Base-by-base conservation (phyloP, 1,139 yeast species). In the Ogataea hybrid region DNA sequence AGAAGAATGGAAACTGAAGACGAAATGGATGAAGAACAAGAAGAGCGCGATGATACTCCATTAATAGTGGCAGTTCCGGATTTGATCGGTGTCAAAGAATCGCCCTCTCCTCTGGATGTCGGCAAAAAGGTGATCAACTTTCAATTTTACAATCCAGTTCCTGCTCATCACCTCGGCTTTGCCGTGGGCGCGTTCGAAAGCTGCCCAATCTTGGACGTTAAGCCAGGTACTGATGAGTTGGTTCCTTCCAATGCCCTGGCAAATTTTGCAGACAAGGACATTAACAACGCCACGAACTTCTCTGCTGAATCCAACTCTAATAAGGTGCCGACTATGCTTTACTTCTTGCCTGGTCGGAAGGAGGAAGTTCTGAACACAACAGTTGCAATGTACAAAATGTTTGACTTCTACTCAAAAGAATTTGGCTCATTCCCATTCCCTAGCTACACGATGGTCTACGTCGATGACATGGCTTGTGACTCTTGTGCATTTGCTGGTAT, bases 111-210 rank as follows among this genome's bases (percentile, higher is more conserved):
- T 0, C 62, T 70, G 0, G 95, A 89, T 59, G 62, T 77, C 35
- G 73, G 83, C 2, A 87, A 87, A 57, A 92, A 88, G 52, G 74
- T 82, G 0, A 85, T 84, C 2, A 73, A 84, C 5, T 90, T 90
- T 72, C 86, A 87, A 28, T 73, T 92, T 18, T 83, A 81, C 57
- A 85, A 84, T 43, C 96, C 98, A 0, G 85, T 89, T 0, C 82
- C 95, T 37, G 89, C 98, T 0, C 97, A 90, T 52, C 97, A 90
- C 62, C 73, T 94, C n/a, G 97, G 97, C 0, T 92, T 96, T 83
- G 90, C 96, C 0, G 76, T 88, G 2, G 99, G 98, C 0, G 83
- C 96, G 5, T 94, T 92, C 62, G 81, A 81, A 28, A 72, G 70
- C 48, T 71, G 75, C 30, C 76, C 77, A 14, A 62, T 79, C 32